Base-by-base conservation (phyloP, 73 alveolate species). In the Stentor roeselii region DNA sequence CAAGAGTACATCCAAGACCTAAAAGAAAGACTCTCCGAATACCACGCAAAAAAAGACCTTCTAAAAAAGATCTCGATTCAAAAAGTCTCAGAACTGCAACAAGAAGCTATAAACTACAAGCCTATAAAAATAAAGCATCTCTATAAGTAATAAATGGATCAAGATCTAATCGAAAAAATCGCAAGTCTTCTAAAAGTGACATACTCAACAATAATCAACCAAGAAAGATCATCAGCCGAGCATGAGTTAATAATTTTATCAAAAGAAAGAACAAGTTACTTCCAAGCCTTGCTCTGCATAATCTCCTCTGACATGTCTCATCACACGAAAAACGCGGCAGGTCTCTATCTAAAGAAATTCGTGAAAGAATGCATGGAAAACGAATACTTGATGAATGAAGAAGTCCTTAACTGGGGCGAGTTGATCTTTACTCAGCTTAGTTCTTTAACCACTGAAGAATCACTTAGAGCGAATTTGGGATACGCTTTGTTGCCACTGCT, bases 301-400 rank as follows among this genome's bases (percentile, higher is more conserved):
- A 67, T 67, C 80, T 21, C 80, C 1, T 21, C 80, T 21, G 11
- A 21, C 14, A 21, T 67, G 41, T 11, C 80, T 1, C 27, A 67
- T 21, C n/a, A 67, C 1, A 67, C 34, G 27, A 67, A 67, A 32
- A 34, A 30, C 37, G 0, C 80, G 34, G 80, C 80, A 67, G 37
- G 80, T 30, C 0, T 30, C 11, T 21, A 67, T 67, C 80, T 67
- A n/a, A 67, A 67, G 34, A 67, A 67, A 67, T 67, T 67, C 80
- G 80, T 67, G 21, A 67, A 67, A 21, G 37, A 67, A 11, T 67
- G 80, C 11, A 67, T 21, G 80, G 37, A 67, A 67, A 67, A 32
- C 41, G n/a, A 67, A 11, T 21, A 67, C 80, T 67, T 2, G 41
- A 0, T 21, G 27, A 30, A n/a, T 30, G 80, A 21, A 32, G 37